Evolutionary conservation across 2,329 filamentous ascomycete genomes (phyloP), one percentile per base, ranked within the genome.

Genomic region (Parastagonospora avenae): DNA sequence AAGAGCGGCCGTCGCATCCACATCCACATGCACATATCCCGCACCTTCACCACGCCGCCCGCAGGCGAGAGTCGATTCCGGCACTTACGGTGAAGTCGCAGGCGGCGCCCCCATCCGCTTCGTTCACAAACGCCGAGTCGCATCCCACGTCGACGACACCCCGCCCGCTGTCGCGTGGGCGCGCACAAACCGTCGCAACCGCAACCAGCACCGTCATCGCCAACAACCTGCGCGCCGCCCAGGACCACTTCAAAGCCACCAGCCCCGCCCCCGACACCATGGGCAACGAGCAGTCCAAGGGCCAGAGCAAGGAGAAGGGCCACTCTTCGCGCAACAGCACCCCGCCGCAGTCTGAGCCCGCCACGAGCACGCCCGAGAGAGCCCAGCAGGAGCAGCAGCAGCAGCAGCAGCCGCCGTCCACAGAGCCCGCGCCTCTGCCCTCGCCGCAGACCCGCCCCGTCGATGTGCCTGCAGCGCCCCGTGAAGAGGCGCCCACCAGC

Each of bases 21-120:
- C 67, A 76, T 74, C 67, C 37, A 74, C 76, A 64, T 79, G 76
- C 57, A 57, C 49, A 59, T 56, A 42, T 44, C 47, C 45, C 55
- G 36, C 53, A 60, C 53, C 43, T 58, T 48, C 47, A 58, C 56
- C 59, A 60, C 55, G 57, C 67, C 38, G 68, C 72, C 35, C 70
- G 70, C 40, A 62, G 75, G 29, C 65, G 74, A 42, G 73, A 75
- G 60, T 72, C 68, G 40, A 75, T 77, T 54, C 74, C 74, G 60
- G 70, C 71, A 15, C 63, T 76, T 54, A 62, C 63, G 38, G 67
- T 64, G 45, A 73, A 74, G 58, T 67, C 71, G 27, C 71, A 66
- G 38, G 67, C 72, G 9, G 73, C 72, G 45, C 73, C 74, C 45
- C 72, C 72, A 2, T 70, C 67, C 8, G 72, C 72, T 38, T 71